Evolutionary conservation across 2,329 filamentous ascomycete genomes (phyloP).

Genomic region (Pseudogymnoascus sp.): DNA sequence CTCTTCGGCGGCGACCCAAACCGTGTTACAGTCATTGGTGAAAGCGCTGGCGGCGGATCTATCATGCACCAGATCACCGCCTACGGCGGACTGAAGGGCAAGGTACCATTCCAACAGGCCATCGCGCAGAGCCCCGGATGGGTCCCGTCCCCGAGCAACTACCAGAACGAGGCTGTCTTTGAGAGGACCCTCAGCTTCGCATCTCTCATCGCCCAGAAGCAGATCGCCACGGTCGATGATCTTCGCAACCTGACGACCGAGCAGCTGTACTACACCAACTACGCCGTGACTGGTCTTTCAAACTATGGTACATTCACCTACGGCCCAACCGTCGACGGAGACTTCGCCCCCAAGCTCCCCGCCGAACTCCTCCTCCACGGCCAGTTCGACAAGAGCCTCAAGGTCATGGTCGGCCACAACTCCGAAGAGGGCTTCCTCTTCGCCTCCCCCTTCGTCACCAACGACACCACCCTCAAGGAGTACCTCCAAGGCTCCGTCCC

Average conservation of each 20-base stretch:
- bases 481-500: conserved; percentile 9
- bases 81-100: conserved; percentile 35
- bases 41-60: conserved; percentile 43
- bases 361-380: conserved; percentile 36
- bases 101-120: conserved; percentile 32
- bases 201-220: conserved; percentile 7
- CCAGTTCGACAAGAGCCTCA: conserved; percentile 36
- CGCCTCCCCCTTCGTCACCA: conserved; percentile 27
- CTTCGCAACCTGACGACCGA: conserved; percentile 13
- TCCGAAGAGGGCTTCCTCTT: conserved; percentile 35
- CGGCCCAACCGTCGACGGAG: conserved; percentile 40
- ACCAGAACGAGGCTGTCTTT: conserved; percentile 10
- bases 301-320: conserved; percentile 23
- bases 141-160: conserved; percentile 9
- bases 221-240: conserved; percentile 13
- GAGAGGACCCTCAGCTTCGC: conserved; percentile 6
- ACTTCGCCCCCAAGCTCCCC: conserved; percentile 39
- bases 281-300: conserved; percentile 9
- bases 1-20: conserved; percentile 46
- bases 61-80: conserved; percentile 43
- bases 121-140: conserved; percentile 17
- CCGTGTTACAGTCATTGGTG: conserved; percentile 42
- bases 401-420: conserved; percentile 39
- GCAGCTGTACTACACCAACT: conserved; percentile 16
- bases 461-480: conserved; percentile 12